Percentiles rank a stretch among this genome's conserved stretches.
These are phyloP conservation scores for Penicillium polonicum DNA, from an alignment of 2,329 filamentous ascomycete species.

Conservation along the genomic window DNA sequence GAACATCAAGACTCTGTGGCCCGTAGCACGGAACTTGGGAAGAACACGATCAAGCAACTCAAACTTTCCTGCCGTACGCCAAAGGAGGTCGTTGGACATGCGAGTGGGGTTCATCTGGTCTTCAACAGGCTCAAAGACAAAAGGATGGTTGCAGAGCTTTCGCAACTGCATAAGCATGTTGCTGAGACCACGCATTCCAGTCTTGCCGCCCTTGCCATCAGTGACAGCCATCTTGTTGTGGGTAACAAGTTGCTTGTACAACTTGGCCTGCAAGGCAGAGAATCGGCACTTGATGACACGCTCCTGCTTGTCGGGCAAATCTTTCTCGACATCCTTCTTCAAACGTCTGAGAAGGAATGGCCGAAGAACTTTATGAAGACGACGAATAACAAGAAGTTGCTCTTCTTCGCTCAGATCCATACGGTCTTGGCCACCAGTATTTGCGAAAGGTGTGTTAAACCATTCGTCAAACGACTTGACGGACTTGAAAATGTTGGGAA, in stretches of 20 bases:
- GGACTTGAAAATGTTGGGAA: conserved; percentile 98
- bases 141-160: conserved; percentile 98
- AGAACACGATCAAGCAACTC: conserved; percentile 89
- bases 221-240: conserved; percentile 93
- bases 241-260: conserved; percentile 96
- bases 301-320: conserved; percentile 97
- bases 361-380: conserved; percentile 94
- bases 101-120: conserved; percentile 93
- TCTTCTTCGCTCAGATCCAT: conserved; percentile 99
- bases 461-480: conserved; percentile 98
- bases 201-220: conserved; percentile 93
- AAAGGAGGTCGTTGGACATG: conserved; percentile 87
- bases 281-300: conserved; percentile 99
- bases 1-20: conserved; percentile 98
- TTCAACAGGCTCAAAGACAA: conserved; percentile 97
- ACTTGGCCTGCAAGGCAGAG: conserved; percentile 84
- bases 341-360: conserved; percentile 97
- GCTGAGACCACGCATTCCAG: conserved; percentile 87
- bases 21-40: conserved; percentile 87
- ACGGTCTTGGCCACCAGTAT: conserved; percentile 95
- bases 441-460: conserved; percentile 99
- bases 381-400: conserved; percentile 94
- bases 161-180: conserved; percentile 99
- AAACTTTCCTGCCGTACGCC: conserved; percentile 96
- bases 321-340: conserved; percentile 99